Percentiles rank a stretch among this genome's conserved stretches.
phyloP scores from a whole-genome alignment of 345 rosid genomes.

The Citrus maxima region DNA sequence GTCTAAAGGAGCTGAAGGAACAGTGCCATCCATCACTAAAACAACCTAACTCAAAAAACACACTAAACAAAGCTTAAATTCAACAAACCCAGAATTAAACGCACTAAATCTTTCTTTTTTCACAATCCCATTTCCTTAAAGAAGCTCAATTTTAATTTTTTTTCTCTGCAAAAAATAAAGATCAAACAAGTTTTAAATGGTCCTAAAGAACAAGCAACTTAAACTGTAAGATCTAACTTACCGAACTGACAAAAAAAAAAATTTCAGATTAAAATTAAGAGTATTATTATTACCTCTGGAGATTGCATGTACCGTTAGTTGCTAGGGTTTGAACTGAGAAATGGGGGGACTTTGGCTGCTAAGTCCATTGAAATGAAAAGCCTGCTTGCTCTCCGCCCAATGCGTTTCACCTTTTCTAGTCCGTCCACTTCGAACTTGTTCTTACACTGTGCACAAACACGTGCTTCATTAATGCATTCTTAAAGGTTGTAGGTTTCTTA shows the following conservation, averaged over 20 bases:
- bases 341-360: neutral
- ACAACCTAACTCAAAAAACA: neutral
- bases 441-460: neutral
- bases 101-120: neutral
- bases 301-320: neutral
- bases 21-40: conserved; percentile 44
- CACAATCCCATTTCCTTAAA: neutral
- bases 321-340: neutral
- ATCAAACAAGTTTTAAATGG: neutral
- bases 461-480: neutral
- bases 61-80: neutral
- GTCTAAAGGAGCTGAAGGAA: conserved; percentile 33
- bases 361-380: neutral
- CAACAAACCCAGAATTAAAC: neutral
- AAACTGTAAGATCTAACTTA: neutral
- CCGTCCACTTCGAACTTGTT: neutral
- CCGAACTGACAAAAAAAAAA: neutral
- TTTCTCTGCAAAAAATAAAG: neutral
- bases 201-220: neutral
- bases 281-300: neutral
- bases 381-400: neutral
- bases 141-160: neutral
- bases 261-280: neutral
- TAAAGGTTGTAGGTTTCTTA: too few species aligned
- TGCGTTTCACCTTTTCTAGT: neutral